phyloP scores from a whole-genome alignment of 305 asterid species.

The Fraxinus sp. region DNA sequence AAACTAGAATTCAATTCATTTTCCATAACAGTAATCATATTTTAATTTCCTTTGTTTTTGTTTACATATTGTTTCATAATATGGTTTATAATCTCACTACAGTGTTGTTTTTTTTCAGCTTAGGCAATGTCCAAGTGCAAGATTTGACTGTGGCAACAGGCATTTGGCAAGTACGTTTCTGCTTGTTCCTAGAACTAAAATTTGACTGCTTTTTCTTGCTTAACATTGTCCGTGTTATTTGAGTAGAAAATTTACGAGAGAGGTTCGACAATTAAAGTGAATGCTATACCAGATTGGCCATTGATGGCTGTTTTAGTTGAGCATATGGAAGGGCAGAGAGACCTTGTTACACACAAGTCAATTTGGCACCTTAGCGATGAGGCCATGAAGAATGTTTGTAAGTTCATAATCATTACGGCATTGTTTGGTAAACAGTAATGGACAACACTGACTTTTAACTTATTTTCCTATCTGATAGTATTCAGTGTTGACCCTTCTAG shows the following conservation, averaged over 20 bases:
- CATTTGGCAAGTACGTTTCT: slow-evolving; percentile 32
- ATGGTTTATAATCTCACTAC: neutral
- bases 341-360: slow-evolving; percentile 71
- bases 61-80: neutral
- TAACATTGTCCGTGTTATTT: no score
- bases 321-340: slow-evolving; percentile 73
- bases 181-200: no score
- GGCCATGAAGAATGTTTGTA: slow-evolving; percentile 74
- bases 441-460: no score
- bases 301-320: slow-evolving; percentile 83
- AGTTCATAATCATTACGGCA: slow-evolving; percentile 26
- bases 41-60: neutral
- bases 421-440: neutral
- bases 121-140: slow-evolving; percentile 37
- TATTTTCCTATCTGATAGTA: neutral
- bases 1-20: slow-evolving; percentile 29
- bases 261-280: slow-evolving; percentile 27
- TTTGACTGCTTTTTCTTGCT: no score
- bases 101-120: slow-evolving; percentile 30
- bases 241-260: slow-evolving; percentile 25
- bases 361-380: slow-evolving; percentile 85
- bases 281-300: slow-evolving; percentile 77
- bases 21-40: slow-evolving; percentile 37
- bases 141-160: slow-evolving; percentile 34
- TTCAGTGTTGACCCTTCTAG: neutral